Evolutionary conservation across 495 filamentous ascomycete species (phyloP).

Genomic region (Neurospora terricola): DNA sequence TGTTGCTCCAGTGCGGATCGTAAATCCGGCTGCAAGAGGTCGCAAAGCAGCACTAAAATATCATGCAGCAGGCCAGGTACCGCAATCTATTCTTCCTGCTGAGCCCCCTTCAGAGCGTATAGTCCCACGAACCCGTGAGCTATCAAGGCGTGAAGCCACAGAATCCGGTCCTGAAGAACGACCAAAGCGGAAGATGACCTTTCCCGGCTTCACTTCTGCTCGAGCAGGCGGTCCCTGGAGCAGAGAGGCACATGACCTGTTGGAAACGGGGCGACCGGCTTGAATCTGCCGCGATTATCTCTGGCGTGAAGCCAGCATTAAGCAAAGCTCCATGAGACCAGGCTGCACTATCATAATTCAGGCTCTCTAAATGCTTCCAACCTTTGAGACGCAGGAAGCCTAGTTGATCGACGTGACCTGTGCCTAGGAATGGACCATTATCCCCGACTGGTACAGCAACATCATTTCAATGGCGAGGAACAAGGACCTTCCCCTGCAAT

Average conservation of each 20-base stretch:
- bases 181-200: constrained; percentile 18
- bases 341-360: neutral
- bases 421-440: neutral
- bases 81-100: constrained; percentile 26
- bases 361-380: neutral
- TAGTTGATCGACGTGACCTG: neutral
- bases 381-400: neutral
- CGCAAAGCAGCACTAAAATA: constrained; percentile 38
- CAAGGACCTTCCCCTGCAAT: neutral
- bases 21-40: constrained; percentile 40
- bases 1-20: constrained; percentile 9
- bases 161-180: constrained; percentile 7
- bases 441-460: neutral
- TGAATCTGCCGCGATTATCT: constrained; percentile 3
- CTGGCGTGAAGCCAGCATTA: neutral
- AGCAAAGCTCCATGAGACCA: neutral
- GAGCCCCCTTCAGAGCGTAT: constrained; percentile 9
- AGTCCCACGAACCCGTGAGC: neutral
- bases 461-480: neutral
- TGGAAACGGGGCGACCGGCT: constrained; percentile 32
- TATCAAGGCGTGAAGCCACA: constrained; percentile 2
- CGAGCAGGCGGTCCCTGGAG: constrained; percentile 42
- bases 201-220: constrained; percentile 30
- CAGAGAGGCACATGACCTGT: constrained; percentile 40
- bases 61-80: constrained; percentile 36